These are phyloP conservation scores for Lodderomyces theae DNA, from an alignment of 1,139 yeast genomes.

Conservation along the genomic window DNA sequence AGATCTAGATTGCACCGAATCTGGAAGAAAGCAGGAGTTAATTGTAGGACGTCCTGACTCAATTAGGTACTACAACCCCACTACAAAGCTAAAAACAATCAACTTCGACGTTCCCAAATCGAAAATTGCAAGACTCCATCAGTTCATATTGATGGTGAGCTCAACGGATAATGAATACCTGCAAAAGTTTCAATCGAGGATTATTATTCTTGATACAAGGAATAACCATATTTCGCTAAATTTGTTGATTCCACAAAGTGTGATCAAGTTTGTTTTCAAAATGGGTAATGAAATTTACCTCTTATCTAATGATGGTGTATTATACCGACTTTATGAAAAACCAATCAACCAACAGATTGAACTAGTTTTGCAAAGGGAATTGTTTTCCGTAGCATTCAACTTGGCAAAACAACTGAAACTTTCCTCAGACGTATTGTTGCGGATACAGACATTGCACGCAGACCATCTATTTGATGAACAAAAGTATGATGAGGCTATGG, in stretches of 20 bases:
- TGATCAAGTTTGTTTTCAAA: constrained; percentile 51
- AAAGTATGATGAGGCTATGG: constrained; percentile 66
- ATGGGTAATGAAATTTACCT: constrained; percentile 58
- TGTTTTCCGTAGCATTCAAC: constrained; percentile 70
- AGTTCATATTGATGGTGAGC: constrained; percentile 56
- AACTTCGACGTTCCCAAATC: constrained; percentile 61
- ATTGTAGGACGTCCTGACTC: constrained; percentile 55
- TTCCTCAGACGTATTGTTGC: constrained; percentile 37
- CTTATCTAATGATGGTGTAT: constrained; percentile 71
- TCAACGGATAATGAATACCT: constrained; percentile 28
- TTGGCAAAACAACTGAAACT: constrained; percentile 54
- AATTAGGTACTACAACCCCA: constrained; percentile 52
- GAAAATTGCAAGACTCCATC: constrained; percentile 39
- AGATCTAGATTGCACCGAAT: constrained; percentile 62
- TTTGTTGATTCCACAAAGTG: constrained; percentile 62
- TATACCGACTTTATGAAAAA: constrained; percentile 69
- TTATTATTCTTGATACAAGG: constrained; percentile 63
- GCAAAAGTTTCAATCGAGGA: constrained; percentile 32
- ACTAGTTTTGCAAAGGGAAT: constrained; percentile 64
- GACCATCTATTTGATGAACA: constrained; percentile 67
- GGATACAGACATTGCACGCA: constrained; percentile 67
- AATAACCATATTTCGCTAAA: constrained; percentile 73
- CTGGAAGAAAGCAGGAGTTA: constrained; percentile 32
- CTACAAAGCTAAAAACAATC: constrained; percentile 56
- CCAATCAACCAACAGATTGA: constrained; percentile 66